Evolutionary conservation across 768 basidiomycete species (phyloP), one percentile per base, ranked within the genome.

Genomic region (Leucosporidium yakuticum): DNA sequence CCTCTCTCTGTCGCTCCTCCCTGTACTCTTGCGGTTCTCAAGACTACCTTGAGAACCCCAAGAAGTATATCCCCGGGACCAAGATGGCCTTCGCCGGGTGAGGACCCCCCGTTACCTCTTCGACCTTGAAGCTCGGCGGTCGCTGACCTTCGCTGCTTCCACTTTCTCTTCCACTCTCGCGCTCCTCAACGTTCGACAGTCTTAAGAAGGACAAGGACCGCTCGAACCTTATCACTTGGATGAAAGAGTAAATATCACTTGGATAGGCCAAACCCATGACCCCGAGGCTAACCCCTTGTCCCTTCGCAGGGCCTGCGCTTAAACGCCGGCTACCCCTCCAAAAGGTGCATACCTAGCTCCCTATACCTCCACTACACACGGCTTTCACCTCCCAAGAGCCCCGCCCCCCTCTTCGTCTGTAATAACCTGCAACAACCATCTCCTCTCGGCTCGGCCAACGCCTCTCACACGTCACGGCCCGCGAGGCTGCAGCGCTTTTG

Each of bases 161-260:
- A 3, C 39, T 15, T 44, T 15, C 39, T 15, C 14, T 44, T 15
- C 39, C 39, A 3, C 2, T 44, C 14, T n/a, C n/a, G n/a, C n/a
- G n/a, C n/a, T n/a, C n/a, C n/a, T n/a, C n/a, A n/a, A n/a, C n/a
- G n/a, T n/a, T n/a, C n/a, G n/a, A 93, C 73, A 95, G 95, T 76
- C 81, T 98, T 79, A 98, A 97, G 88, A 98, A 97, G 86, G 91
- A 64, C 34, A 91, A 93, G 84, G 94, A 98, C 80, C 88, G 94
- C 82, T 89, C 86, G 79, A 93, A 98, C 82, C 87, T 98, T 77
- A 84, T 98, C 77, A 86, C 92, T 68, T 86, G 83, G 78, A 83
- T 95, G 58, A 67, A 67, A 53, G 64, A 53, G 51, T 44, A 15
- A 44, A 44, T 44, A 44, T 44, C 39, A 44, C 39, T 44, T 44